Conservation (phyloP, 108 stramenopile genomes). For the Nannochloropsis gaditana region DNA sequence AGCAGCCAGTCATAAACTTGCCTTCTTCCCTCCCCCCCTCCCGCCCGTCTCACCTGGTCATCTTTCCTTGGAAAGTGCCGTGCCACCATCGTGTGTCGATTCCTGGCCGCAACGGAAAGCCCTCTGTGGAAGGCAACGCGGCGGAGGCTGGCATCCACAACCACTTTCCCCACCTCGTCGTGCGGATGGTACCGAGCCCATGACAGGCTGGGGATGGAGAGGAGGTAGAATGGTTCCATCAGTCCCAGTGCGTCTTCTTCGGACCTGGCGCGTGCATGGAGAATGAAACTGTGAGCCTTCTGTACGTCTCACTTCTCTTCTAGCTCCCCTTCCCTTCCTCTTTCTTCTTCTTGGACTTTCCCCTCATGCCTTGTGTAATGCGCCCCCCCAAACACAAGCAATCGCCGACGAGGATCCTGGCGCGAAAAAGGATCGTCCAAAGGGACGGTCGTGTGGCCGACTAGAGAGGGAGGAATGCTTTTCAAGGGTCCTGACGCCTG, state of each 20-base stretch:
- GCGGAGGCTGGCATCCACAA: not conserved
- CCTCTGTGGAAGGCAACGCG: not conserved
- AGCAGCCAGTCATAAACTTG: too few relatives aligned
- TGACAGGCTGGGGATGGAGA: not conserved
- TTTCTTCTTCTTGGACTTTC: not conserved
- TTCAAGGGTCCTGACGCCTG: not conserved
- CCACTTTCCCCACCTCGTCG: not conserved
- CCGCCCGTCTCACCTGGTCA: not conserved
- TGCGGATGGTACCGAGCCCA: not conserved
- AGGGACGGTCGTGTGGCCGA: not conserved
- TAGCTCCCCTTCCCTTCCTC: not conserved
- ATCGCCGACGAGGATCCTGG: not conserved
- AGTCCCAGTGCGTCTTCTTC: not conserved
- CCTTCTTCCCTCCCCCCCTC: conserved; percentile 20
- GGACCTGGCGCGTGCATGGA: too few relatives aligned
- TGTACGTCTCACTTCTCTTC: not conserved
- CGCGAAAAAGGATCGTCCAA: not conserved
- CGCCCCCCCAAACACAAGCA: not conserved
- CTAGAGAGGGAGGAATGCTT: not conserved
- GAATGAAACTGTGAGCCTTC: not conserved
- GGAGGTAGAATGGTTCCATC: not conserved
- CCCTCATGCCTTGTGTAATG: not conserved
- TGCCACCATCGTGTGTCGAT: not conserved
- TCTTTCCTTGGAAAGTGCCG: not conserved
- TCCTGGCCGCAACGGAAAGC: not conserved